Base-by-base conservation (phyloP, 768 basidiomycete genomes). In the Hypholoma fasciculare region DNA sequence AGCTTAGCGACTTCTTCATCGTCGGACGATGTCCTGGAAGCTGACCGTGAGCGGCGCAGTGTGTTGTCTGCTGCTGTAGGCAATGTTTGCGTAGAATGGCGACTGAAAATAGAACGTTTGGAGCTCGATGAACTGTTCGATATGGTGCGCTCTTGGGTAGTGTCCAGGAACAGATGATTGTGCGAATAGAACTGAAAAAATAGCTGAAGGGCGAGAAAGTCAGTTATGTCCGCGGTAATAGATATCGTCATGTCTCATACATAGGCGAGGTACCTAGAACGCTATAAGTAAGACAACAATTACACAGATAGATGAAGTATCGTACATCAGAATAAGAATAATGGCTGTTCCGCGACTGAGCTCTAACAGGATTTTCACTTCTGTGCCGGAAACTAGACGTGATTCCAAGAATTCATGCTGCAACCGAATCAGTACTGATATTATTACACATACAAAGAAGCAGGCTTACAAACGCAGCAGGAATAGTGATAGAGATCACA, bases 401-500 rank as follows among this genome's bases (percentile, higher is more conserved):
- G 64, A 71, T 61, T 75, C 76, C 36, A 73, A 67, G 59, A 70
- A 76, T 63, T 68, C 65, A 61, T 75, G 76, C 76, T 72, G 61
- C 30, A 37, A 47, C 46, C 39, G 2, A 36, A 16, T 48, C 59
- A 11, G 64, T 36, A 2, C n/a, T 26, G 26, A 53, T 17, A 65
- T 36, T 57, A 65, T 37, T 63, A 63, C 57, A 27, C 17, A n/a
- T 19, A 43, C 7, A 46, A 57, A 49, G 30, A 36, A 34, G 3
- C 36, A 2, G 44, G 72, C 78, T 62, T 62, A 76, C 74, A 57
- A 85, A 89, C 2, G 86, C 88, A 3, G 84, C 80, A 1, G 87
- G 89, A 14, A 90, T 74, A 20, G 88, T 80, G 30, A 90, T 78
- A 2, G 87, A 87, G 23, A 85, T 86, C 44, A 90, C 88, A 53